phyloP scores from a whole-genome alignment of 2,329 filamentous ascomycete genomes.

The Zymoseptoria tritici region DNA sequence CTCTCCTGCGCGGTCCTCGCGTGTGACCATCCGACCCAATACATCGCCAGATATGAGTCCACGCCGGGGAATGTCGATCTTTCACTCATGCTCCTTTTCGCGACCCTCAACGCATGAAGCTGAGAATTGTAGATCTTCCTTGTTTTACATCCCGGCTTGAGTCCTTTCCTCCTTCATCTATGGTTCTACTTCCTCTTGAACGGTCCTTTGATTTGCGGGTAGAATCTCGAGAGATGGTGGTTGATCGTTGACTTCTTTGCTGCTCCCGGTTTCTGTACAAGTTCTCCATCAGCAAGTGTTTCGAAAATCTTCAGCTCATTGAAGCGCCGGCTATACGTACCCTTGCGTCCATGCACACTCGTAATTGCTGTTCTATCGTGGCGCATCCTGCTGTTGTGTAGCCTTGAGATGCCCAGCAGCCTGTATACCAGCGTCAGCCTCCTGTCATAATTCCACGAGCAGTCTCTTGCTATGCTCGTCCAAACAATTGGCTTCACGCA shows the following conservation, averaged over 20 bases:
- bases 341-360: conserved; percentile 72
- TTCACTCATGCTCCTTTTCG: background rate
- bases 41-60: background rate
- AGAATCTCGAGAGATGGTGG: conserved; percentile 76
- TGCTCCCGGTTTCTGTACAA: conserved; percentile 46
- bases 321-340: conserved; percentile 41
- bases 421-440: conserved; percentile 36
- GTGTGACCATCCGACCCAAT: background rate
- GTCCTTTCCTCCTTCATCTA: background rate
- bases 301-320: background rate
- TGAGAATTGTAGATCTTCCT: background rate
- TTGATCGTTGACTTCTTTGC: conserved; percentile 75
- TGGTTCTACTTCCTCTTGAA: conserved; percentile 54
- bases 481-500: conserved; percentile 33
- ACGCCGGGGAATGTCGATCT: background rate
- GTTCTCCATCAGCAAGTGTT: background rate
- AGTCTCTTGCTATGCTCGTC: conserved; percentile 1
- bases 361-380: conserved; percentile 53
- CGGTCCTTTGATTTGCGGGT: conserved; percentile 63
- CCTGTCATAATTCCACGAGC: background rate
- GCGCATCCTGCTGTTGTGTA: conserved; percentile 57
- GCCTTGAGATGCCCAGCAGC: conserved; percentile 77
- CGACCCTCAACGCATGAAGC: background rate
- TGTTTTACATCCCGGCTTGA: background rate
- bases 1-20: background rate